Base-by-base conservation (phyloP, 2,329 filamentous ascomycete species). In the Colletotrichum chrysophilum region DNA sequence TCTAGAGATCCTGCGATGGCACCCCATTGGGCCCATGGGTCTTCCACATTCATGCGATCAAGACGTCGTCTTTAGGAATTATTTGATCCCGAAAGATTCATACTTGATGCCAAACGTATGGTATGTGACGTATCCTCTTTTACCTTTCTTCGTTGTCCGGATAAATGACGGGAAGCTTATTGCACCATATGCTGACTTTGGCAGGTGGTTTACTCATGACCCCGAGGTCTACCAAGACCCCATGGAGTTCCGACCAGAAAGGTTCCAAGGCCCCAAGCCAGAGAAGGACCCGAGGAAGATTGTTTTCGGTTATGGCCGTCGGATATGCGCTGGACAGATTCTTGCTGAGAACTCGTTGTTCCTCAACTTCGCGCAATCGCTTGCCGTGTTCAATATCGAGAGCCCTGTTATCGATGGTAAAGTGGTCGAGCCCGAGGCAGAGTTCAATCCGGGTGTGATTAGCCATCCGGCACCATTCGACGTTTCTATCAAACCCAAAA, bases 221-320 rank as follows among this genome's bases (percentile, higher is more conserved):
- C 90, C 91, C 2, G 90, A 92, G 38, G 91, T 91, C 3, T 95
- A 95, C 81, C 87, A 89, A 0, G 68, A 84, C 7, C 84, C 84
- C 0, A 32, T 26, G 30, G 66, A 38, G 14, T 18, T 74, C 14
- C 66, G 24, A 9, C 66, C 71, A 1, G 71, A 74, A 30, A 4
- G 66, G 6, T 48, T 36, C 1, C 9, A 70, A 16, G 21, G 52
- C 4, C 4, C 24, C 24, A 26, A 48, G 4, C 66, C 71, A 7
- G 71, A 74, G 1, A 9, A 16, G 0, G 66, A 70, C 9, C 71
- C 71, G 2, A 16, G 26, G 0, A 32, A 61, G 12, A 30, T 70
- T 16, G 64, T 34, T 2, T 79, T 80, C 67, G 79, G 78, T 3
- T 80, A 68, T 38, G 79, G 79, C 1, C 77, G 78, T 21, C 74